phyloP scores from a whole-genome alignment of 805 yeast genomes.

The Metschnikowia cerradonensis region DNA sequence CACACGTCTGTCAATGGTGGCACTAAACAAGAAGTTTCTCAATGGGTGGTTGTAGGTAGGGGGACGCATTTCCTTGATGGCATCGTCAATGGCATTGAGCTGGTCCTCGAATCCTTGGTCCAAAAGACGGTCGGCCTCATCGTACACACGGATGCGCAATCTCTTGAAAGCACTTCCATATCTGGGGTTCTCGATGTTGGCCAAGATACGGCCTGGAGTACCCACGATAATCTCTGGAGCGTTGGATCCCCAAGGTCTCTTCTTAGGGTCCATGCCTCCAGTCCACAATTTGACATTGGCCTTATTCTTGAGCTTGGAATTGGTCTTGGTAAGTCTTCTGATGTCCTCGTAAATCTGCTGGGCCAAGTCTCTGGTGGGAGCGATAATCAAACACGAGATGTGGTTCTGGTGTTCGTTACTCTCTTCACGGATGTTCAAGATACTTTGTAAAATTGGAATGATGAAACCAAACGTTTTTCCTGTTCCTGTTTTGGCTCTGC shows the following conservation, averaged over 20 bases:
- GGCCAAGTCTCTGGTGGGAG: conserved; percentile 92
- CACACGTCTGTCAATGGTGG: conserved; percentile 75
- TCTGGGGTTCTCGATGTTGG: conserved; percentile 47
- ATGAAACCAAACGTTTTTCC: conserved; percentile 92
- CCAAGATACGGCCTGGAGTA: conserved; percentile 84
- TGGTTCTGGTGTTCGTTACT: conserved; percentile 28
- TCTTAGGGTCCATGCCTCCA: conserved; percentile 56
- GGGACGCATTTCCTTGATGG: conserved; percentile 36
- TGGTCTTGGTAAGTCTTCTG: conserved; percentile 35
- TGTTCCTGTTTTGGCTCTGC: conserved; percentile 92
- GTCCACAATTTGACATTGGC: conserved; percentile 42
- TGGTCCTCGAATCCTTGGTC: conserved; percentile 76
- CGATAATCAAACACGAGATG: conserved; percentile 55
- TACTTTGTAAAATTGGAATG: conserved; percentile 67
- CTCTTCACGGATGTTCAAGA: conserved; percentile 26
- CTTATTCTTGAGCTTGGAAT: conserved; percentile 15
- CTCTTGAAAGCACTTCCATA: conserved; percentile 46
- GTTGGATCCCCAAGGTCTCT: conserved; percentile 20
- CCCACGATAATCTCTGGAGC: conserved; percentile 70
- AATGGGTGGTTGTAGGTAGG: conserved; percentile 26
- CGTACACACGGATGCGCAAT: conserved; percentile 67
- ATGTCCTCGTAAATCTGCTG: conserved; percentile 71
- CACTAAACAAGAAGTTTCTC: conserved; percentile 78
- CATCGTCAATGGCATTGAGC: conserved; percentile 53
- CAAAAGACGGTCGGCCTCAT: conserved; percentile 87